phyloP scores from a whole-genome alignment of 352 stramenopile species.

The Thraustochytrium striatum region DNA sequence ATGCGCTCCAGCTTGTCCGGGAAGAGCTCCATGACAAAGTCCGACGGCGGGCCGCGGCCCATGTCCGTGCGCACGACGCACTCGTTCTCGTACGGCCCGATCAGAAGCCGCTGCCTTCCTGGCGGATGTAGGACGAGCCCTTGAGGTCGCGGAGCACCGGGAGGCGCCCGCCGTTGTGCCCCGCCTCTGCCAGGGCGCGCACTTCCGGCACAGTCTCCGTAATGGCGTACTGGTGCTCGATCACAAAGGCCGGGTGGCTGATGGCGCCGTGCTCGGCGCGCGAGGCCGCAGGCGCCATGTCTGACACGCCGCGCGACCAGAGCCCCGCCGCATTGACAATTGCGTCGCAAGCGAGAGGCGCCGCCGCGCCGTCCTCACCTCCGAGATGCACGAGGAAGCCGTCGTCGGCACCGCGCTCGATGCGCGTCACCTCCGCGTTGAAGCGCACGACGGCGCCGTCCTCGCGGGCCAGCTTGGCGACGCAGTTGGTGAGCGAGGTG shows the following conservation, averaged over 20 bases:
- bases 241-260: slow-evolving; percentile 49
- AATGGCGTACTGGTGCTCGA: slow-evolving; percentile 55
- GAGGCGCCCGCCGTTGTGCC: slow-evolving; percentile 46
- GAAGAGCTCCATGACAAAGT: slow-evolving; percentile 51
- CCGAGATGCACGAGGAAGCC: slow-evolving; percentile 30
- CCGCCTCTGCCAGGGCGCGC: background rate
- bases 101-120: slow-evolving; percentile 53
- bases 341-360: slow-evolving; percentile 26
- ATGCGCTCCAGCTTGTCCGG: slow-evolving; percentile 49
- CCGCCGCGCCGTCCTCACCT: background rate
- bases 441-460: background rate
- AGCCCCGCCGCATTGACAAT: slow-evolving; percentile 53
- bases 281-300: slow-evolving; percentile 29
- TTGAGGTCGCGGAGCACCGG: slow-evolving; percentile 53
- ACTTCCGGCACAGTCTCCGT: slow-evolving; percentile 51
- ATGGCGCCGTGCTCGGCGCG: slow-evolving; percentile 1
- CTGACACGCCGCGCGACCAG: slow-evolving; percentile 48
- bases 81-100: slow-evolving; percentile 52
- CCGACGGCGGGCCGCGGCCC: slow-evolving; percentile 43
- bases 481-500: slow-evolving; percentile 34
- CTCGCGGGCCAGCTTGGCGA: slow-evolving; percentile 18
- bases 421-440: slow-evolving; percentile 29
- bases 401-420: background rate
- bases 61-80: slow-evolving; percentile 46
- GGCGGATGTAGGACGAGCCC: slow-evolving; percentile 52